Evolutionary conservation across 176 grass and related monocot species (phyloP), one percentile per base, ranked within the genome.

Genomic region (Aechmea fasciata): DNA sequence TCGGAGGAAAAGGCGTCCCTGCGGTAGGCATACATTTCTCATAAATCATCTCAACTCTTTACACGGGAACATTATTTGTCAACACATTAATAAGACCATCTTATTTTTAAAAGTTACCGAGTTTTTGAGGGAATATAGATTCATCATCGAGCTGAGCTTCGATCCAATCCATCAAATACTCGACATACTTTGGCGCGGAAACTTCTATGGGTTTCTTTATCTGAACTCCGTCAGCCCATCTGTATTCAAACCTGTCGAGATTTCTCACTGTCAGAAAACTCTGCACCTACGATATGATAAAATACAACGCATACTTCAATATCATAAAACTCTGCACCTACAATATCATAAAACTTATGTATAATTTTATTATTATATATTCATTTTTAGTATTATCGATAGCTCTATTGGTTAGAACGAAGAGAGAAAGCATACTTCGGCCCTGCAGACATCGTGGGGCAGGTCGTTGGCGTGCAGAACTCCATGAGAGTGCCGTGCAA

Each of bases 111-210:
- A 41, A 41, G 33, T 41, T 84, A 99, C 89, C 94, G 62, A 99
- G 83, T 80, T 77, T 93, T 74, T 90, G 87, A 50, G 94, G 94
- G 70, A 99, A 99, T 74, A 87, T 84, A 62, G 87, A 76, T 72
- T 93, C 94, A 20, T 99, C 86, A 6, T 99, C 87, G 25, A 93
- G 87, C 83, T 85, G 84, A 20, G 51, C 3, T 73, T 93, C 89
- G 11, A 99, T 84, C 94, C 94, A 99, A 7, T 99, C 87, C 94
- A 90, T 99, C 13, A 99, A 53, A 77, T 99, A 88, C 72, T 99
- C 89, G 2, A 99, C 94, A 54, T 99, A 99, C 67, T 90, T 99
- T 0, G 89, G 82, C 4, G 94, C 94, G 13, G 87, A 86, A 48
- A 99, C 94, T 78, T 82, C 86, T 24, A 99, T 83, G 10, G 89